Base-by-base conservation (phyloP, 1,284 basidiomycete genomes). In the Rhizopogon hawkerae region DNA sequence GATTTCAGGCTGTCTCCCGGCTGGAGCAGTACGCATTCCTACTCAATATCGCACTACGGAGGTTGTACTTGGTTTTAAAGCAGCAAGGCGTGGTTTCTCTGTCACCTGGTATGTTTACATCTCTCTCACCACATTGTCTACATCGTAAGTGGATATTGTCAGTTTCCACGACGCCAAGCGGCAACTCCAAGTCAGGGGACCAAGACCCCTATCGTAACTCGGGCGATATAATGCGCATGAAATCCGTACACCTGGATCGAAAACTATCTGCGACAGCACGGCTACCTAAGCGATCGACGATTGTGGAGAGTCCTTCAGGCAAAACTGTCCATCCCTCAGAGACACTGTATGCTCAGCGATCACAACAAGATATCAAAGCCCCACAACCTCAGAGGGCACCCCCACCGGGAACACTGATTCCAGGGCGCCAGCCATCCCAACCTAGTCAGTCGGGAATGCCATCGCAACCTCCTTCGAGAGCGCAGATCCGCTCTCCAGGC, bases 1-100 rank as follows among this genome's bases (percentile, higher is more conserved):
- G 93, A 7, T 97, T 98, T 69, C 86, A 91, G 63, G 77, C 89
- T 11, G 95, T 97, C 13, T 92, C 94, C 47, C 77, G 95, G 53
- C 71, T 99, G 57, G 95, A 99, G 72, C 95, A 99, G 66, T 99
- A 97, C 67, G 90, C 96, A 0, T 99, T 96, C 74, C 70, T 99
- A 53, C 73, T 99, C 48, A 94, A 98, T 59, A 96, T 98, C 14
- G 96, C 95, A 3, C 76, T 99, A 49, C 80, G 94, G 56, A 79
- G 95, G 59, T 73, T 99, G 48, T 97, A 93, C 68, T 79, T 92
- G 38, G 76, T 98, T 51, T 75, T 98, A 62, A 89, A 92, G 72
- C 89, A 92, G 69, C 84, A 92, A 57, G 93, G 94, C 26, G 87
- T 93, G 16, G 88, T 97, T 23, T 85, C 90, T 35, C 71, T 85